A percentile compares a stretch with the other conserved stretches of the same genome.
Conservation (phyloP, 805 yeast species). For the Suhomyces vadensis region DNA sequence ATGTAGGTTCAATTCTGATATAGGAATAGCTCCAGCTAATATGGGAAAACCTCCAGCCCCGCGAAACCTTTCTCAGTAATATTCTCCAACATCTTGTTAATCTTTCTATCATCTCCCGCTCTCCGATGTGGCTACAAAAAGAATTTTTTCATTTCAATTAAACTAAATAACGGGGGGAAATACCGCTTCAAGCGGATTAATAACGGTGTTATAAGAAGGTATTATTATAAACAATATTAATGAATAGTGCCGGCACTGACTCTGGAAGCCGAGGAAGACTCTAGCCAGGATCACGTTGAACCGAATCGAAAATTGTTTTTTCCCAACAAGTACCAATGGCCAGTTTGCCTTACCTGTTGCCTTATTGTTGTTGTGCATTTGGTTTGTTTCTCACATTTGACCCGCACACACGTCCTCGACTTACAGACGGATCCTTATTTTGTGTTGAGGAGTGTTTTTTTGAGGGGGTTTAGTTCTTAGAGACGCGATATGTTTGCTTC, state of each 20-base stretch:
- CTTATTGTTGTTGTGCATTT: not conserved
- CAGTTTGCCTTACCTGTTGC: not conserved
- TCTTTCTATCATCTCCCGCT: too few relatives aligned
- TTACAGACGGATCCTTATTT: not conserved
- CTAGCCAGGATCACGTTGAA: not conserved
- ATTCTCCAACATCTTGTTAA: too few relatives aligned
- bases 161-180: not conserved
- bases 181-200: constrained; percentile 1
- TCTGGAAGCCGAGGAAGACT: not conserved
- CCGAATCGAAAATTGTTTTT: not conserved
- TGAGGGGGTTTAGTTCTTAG: not conserved
- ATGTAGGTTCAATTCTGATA: too few relatives aligned
- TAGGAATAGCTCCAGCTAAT: too few relatives aligned
- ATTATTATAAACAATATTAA: not conserved
- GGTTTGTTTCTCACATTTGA: not conserved
- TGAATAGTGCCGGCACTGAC: constrained; percentile 3
- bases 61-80: too few relatives aligned
- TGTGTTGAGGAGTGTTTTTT: not conserved
- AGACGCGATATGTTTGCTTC: too few relatives aligned
- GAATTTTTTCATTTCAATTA: not conserved
- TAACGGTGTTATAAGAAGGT: not conserved
- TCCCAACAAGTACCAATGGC: not conserved
- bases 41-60: too few relatives aligned
- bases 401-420: not conserved
- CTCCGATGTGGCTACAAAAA: too few relatives aligned